Evolutionary conservation across 2,329 filamentous ascomycete genomes (phyloP).

Genomic region (Ophiocordyceps camponoti-floridani): DNA sequence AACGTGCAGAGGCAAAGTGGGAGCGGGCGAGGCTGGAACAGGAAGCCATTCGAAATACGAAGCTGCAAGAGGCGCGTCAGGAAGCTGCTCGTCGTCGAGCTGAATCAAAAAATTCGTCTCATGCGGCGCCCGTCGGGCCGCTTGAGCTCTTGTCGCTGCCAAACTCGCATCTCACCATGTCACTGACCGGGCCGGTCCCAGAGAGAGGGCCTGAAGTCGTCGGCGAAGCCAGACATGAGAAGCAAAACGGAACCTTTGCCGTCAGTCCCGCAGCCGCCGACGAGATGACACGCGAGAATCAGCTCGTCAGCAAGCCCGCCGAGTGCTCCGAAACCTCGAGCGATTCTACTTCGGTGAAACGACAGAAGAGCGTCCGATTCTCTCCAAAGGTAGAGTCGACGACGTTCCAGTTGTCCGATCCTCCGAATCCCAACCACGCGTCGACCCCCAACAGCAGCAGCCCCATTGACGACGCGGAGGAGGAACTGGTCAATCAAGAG

Average conservation of each 20-base stretch:
- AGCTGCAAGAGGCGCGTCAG: conserved; percentile 23
- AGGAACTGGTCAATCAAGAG: conserved; percentile 38
- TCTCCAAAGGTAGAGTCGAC: conserved; percentile 49
- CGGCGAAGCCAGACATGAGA: not conserved
- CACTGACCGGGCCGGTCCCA: not conserved
- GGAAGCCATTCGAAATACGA: conserved; percentile 61
- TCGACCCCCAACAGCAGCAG: not conserved
- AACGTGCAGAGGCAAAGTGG: conserved; percentile 72
- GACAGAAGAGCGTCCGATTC: conserved; percentile 51
- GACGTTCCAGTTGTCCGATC: conserved; percentile 35
- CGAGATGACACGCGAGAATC: not conserved
- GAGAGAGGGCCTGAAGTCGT: not conserved
- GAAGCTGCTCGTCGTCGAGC: conserved; percentile 7
- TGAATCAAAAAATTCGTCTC: not conserved
- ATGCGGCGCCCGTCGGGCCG: not conserved
- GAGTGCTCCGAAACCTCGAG: conserved; percentile 5
- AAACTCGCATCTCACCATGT: conserved; percentile 1
- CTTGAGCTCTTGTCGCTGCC: conserved; percentile 1
- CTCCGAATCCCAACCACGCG: conserved; percentile 26
- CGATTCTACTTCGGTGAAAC: conserved; percentile 14
- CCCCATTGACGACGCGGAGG: not conserved
- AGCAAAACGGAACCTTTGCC: not conserved
- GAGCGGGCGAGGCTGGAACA: conserved; percentile 79
- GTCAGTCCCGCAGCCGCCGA: not conserved
- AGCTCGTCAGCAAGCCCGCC: not conserved